phyloP scores from a whole-genome alignment of 768 basidiomycete species.

The Wakefieldia striispora region DNA sequence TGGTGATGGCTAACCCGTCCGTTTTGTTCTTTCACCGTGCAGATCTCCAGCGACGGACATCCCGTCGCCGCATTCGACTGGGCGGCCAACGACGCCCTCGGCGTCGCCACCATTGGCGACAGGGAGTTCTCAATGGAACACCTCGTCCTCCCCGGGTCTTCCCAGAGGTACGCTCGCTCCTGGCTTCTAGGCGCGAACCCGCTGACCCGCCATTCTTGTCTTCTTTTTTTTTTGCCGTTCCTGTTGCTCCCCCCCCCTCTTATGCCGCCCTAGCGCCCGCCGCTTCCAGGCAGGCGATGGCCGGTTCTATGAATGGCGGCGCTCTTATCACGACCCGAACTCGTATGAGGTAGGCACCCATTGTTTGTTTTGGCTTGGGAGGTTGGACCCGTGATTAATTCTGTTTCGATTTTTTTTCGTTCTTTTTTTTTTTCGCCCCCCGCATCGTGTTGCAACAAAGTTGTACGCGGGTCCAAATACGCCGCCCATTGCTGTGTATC shows the following conservation, averaged over 20 bases:
- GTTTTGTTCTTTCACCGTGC: constrained; percentile 8
- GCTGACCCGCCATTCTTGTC: neutral
- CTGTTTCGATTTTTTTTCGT: neutral
- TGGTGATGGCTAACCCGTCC: too few species aligned
- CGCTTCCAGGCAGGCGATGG: constrained; percentile 58
- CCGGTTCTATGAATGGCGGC: constrained; percentile 65
- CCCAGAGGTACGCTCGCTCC: constrained; percentile 39
- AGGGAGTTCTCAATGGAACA: constrained; percentile 61
- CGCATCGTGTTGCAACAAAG: constrained; percentile 27
- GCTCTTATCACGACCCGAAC: constrained; percentile 41
- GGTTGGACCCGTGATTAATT: too few species aligned
- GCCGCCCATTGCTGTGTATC: constrained; percentile 55
- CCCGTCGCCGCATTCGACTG: constrained; percentile 55
- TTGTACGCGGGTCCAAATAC: constrained; percentile 47
- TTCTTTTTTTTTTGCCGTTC: neutral
- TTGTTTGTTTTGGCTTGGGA: neutral
- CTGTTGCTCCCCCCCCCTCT: neutral
- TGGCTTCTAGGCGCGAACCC: neutral
- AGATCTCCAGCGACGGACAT: constrained; percentile 43
- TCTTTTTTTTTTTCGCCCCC: constrained; percentile 3
- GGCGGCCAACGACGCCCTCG: constrained; percentile 35
- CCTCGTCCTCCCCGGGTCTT: constrained; percentile 54
- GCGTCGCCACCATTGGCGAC: constrained; percentile 49
- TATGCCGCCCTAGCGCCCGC: constrained; percentile 46
- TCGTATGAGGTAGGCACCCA: constrained; percentile 71